A percentile compares a stretch with the other conserved stretches of the same genome.
These are phyloP conservation scores for Dendrobium huoshanense DNA, from an alignment of 106 monocot species.

Conservation along the genomic window DNA sequence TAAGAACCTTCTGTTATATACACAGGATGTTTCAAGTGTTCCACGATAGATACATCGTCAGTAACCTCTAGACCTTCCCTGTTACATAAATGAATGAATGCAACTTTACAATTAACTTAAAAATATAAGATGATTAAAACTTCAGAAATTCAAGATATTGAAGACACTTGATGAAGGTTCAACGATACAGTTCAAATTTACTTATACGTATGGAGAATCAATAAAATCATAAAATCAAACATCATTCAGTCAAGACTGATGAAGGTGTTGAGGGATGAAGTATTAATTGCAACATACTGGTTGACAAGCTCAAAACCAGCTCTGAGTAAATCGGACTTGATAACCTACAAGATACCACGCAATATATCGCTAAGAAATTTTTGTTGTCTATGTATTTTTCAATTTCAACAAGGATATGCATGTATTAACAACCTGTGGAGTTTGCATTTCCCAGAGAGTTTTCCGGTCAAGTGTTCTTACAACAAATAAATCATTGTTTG, in stretches of 20 bases:
- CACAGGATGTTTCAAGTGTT: conserved; percentile 94
- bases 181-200: too few species aligned
- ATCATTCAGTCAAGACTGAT: neutral
- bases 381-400: neutral
- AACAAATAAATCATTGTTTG: conserved; percentile 66
- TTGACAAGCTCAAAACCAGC: conserved; percentile 90
- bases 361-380: neutral
- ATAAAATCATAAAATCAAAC: neutral
- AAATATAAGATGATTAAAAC: neutral
- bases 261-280: neutral
- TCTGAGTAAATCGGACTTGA: conserved; percentile 78
- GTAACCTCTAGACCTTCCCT: conserved; percentile 94
- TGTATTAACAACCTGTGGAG: conserved; percentile 67
- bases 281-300: conserved; percentile 29
- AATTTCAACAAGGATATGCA: neutral
- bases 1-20: conserved; percentile 97
- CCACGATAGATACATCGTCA: conserved; percentile 97
- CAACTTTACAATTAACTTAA: neutral
- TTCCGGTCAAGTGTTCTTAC: conserved; percentile 91
- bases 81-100: conserved; percentile 5
- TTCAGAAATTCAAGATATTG: too few species aligned
- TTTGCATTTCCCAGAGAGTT: conserved; percentile 99
- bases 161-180: too few species aligned
- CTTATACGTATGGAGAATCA: neutral
- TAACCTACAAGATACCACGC: conserved; percentile 51